Evolutionary conservation across 148 eudicot genomes (phyloP), one percentile per base, ranked within the genome.

Genomic region (Pharnaceum exiguum): DNA sequence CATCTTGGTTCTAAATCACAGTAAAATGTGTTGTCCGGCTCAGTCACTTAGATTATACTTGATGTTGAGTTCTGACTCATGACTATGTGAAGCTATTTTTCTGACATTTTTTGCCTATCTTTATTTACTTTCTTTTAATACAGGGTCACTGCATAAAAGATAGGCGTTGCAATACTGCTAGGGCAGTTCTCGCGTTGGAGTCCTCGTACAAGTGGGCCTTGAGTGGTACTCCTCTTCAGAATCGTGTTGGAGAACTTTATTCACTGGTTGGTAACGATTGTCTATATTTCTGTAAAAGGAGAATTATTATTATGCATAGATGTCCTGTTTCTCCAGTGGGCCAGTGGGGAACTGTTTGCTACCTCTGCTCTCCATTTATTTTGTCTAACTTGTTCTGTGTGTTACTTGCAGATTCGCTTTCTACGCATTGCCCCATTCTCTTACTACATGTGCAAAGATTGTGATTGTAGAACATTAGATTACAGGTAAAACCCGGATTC

Each of bases 171-270:
- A 89, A 86, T 71, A 94, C 99, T 28, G 87, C 96, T 19, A 86
- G 71, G 72, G 95, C 96, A 59, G 79, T 94, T 58, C 79, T 89
- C 76, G 85, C 87, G 10, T 68, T 94, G 64, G 72, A 76, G 65
- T 94, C 99, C 55, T 76, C 80, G 3, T 94, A 79, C 66, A 94
- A 86, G 66, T 94, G 99, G 99, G 99, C 99, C 45, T 70, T 94
- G 70, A 94, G 95, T 80, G 99, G 96, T 52, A 94, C 99, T 30
- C 99, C 99, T 11, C 86, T 94, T 59, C 99, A 89, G 77, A 94
- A 94, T 74, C 95, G 87, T 71, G 95, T 89, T 29, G 96, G 99
- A 66, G 99, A 94, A 67, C 85, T 94, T 46, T 86, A 94, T 60
- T 88, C 96, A 55, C 82, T 94, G 82, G 99, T 94, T 57, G 38